These are phyloP conservation scores for Lactifluus volemus DNA, from an alignment of 768 basidiomycete species.

Conservation along the genomic window DNA sequence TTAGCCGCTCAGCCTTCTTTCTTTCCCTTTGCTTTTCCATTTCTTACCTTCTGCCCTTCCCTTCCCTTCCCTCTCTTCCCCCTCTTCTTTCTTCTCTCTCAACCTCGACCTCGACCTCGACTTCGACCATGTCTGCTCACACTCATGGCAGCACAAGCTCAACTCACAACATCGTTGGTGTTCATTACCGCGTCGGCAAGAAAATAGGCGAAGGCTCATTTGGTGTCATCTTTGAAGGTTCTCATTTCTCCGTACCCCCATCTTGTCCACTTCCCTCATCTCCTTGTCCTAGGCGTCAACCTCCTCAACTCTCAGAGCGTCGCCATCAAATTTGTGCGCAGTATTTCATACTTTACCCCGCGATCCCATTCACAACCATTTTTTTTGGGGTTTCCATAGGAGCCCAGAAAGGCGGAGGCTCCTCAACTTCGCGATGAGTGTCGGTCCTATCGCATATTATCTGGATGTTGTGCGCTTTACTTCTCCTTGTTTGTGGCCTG, in stretches of 20 bases:
- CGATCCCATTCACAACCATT: neutral
- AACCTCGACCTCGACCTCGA: neutral
- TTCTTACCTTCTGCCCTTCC: too few species aligned
- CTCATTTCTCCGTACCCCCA: slow-evolving; percentile 11
- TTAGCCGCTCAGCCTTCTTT: too few species aligned
- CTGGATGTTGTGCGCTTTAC: slow-evolving; percentile 62
- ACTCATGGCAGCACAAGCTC: slow-evolving; percentile 46
- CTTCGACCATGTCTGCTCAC: slow-evolving; percentile 25
- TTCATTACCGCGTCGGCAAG: slow-evolving; percentile 96
- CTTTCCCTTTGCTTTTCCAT: too few species aligned
- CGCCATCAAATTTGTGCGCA: slow-evolving; percentile 97
- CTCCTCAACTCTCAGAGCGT: slow-evolving; percentile 97
- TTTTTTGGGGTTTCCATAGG: slow-evolving; percentile 36
- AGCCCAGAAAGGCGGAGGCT: slow-evolving; percentile 90
- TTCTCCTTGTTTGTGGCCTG: slow-evolving; percentile 5
- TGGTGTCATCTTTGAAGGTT: slow-evolving; percentile 91
- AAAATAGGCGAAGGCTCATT: slow-evolving; percentile 99
- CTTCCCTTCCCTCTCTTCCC: slow-evolving; percentile 10
- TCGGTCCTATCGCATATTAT: slow-evolving; percentile 87
- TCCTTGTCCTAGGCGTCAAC: slow-evolving; percentile 66
- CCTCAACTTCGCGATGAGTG: slow-evolving; percentile 98
- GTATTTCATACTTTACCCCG: slow-evolving; percentile 10
- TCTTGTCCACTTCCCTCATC: slow-evolving; percentile 3
- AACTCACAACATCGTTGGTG: slow-evolving; percentile 76
- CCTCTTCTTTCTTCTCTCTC: slow-evolving; percentile 9